Evolutionary conservation across 1,284 basidiomycete species (phyloP).

Genomic region (Cryptococcus sp.): DNA sequence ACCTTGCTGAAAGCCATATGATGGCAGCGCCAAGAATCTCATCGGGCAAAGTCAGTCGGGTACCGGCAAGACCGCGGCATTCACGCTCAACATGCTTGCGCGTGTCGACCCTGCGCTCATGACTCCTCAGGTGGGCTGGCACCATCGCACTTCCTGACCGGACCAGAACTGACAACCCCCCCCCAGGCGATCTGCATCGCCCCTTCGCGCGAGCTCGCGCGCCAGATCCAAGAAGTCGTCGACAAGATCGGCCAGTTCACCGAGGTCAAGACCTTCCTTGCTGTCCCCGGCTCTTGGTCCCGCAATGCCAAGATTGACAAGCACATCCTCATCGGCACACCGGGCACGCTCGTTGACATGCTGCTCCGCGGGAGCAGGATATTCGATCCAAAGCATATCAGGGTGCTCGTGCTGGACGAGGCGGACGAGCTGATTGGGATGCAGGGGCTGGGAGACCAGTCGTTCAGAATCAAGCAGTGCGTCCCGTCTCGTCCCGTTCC

Average conservation of each 20-base stretch:
- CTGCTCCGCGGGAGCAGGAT: slow-evolving; percentile 52
- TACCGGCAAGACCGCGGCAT: slow-evolving; percentile 98
- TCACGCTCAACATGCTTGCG: slow-evolving; percentile 95
- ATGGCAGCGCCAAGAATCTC: slow-evolving; percentile 68
- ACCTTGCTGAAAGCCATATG: not conserved
- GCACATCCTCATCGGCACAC: slow-evolving; percentile 94
- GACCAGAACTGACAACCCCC: not conserved
- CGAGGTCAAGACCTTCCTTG: slow-evolving; percentile 84
- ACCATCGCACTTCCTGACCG: not conserved
- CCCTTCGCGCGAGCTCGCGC: slow-evolving; percentile 92
- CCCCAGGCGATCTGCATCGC: slow-evolving; percentile 82
- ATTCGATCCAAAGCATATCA: slow-evolving; percentile 70
- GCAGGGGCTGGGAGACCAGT: slow-evolving; percentile 95
- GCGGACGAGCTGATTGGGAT: slow-evolving; percentile 99
- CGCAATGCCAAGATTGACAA: slow-evolving; percentile 62
- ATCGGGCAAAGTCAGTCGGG: slow-evolving; percentile 99
- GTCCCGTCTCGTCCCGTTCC: slow-evolving; percentile 44
- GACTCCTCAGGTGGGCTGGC: slow-evolving; percentile 69
- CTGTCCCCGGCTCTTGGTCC: slow-evolving; percentile 74
- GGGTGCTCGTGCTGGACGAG: slow-evolving; percentile 95
- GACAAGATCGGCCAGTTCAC: slow-evolving; percentile 95
- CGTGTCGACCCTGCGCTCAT: slow-evolving; percentile 80
- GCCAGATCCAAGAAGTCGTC: slow-evolving; percentile 96
- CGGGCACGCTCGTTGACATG: slow-evolving; percentile 90
- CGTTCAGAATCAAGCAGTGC: slow-evolving; percentile 88